Evolutionary conservation across 2,329 filamentous ascomycete genomes (phyloP), one percentile per base, ranked within the genome.

Genomic region (Phoma sp.): DNA sequence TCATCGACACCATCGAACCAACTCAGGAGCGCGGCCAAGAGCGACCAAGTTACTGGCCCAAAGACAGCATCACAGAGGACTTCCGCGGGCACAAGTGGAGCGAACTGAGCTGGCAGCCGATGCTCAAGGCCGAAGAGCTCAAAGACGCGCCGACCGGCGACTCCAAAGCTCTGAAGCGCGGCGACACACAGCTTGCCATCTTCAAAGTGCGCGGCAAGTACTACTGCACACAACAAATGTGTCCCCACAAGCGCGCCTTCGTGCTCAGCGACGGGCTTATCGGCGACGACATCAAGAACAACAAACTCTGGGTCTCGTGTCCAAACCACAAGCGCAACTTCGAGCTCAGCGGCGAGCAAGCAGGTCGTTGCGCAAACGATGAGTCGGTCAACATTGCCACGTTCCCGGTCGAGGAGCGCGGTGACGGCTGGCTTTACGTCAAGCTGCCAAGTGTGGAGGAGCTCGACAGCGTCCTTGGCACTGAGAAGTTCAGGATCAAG

Each of bases 201-300:
- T 96, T 93, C 85, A 90, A 92, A 67, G 84, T 96, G 58, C 85
- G 85, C 49, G 92, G 91, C 19, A 84, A 84, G 49, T 96, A 88
- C 81, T 94, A 94, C 74, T 90, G 90, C 55, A 90, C 89, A 13
- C 92, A 96, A 78, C 91, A 96, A 72, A 96, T 96, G 92, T 96
- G 92, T 73, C 92, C 92, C 9, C 92, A 96, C 78, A 95, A 94
- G 77, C 88, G 92, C 10, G 88, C 92, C 1, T 96, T 96, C 69
- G 88, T 93, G n/a, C 85, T 96, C 24, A 89, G 89, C 0, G 93
- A 96, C 71, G 91, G 92, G 1, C 79, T 96, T 8, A 84, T 96
- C 41, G 92, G 93, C 36, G 88, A 91, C 61, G 83, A 86, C 58
- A 58, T 73, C 55, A 74, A 80, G 39, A 81, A 74, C 48, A 79